Conservation (phyloP, 306 rosid genomes). For the Hippophae rhamnoides region DNA sequence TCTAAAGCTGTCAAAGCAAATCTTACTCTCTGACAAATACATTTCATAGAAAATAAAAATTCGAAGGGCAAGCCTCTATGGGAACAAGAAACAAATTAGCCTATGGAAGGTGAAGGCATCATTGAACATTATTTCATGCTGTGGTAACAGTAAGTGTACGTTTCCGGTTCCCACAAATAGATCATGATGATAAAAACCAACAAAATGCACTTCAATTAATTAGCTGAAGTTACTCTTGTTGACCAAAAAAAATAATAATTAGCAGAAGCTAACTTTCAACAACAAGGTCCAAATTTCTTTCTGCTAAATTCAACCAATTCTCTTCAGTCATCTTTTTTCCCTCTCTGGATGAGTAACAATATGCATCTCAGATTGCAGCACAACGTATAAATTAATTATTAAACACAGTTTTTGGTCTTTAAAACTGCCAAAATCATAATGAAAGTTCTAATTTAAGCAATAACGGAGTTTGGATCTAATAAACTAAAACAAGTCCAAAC, state of each 20-base stretch:
- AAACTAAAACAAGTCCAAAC: slow-evolving; percentile 22
- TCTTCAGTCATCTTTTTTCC: background rate
- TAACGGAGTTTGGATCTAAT: slow-evolving; percentile 12
- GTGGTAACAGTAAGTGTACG: background rate
- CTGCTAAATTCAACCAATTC: background rate
- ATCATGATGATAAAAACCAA: no score
- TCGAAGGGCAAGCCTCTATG: slow-evolving; percentile 1
- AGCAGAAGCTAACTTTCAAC: background rate
- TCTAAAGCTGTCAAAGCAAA: background rate
- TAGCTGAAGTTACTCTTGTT: background rate
- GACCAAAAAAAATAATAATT: background rate
- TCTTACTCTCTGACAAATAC: background rate
- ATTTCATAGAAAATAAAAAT: slow-evolving; percentile 8
- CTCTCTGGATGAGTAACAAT: background rate
- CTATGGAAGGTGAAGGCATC: background rate
- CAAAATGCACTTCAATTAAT: slow-evolving; percentile 4
- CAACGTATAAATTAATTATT: no score
- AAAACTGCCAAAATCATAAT: background rate
- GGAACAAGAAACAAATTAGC: background rate
- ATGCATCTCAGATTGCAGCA: slow-evolving; percentile 2
- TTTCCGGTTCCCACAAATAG: slow-evolving; percentile 10
- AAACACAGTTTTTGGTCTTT: background rate
- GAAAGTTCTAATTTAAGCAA: background rate
- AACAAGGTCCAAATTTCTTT: slow-evolving; percentile 6
- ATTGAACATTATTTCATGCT: slow-evolving; percentile 3